Evolutionary conservation across 2,329 filamentous ascomycete genomes (phyloP), one percentile per base, ranked within the genome.

Genomic region (Aspergillus arachidicola): DNA sequence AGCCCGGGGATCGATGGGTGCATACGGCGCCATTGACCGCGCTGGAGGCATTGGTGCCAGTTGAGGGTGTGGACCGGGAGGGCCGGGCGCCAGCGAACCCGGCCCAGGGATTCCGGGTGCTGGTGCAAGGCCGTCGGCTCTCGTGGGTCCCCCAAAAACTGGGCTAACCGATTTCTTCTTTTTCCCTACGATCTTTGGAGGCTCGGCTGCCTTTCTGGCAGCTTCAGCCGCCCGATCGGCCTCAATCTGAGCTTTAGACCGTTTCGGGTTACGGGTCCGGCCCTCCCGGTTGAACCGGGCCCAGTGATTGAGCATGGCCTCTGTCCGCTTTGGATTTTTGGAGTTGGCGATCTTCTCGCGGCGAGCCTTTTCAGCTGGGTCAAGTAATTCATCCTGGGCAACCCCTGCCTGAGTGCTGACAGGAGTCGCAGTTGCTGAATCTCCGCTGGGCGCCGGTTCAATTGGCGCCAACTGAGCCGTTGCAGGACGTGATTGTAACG

Each of bases 251-350:
- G 77, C 78, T 64, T 80, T 80, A 36, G 79, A 79, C 9, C 79
- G 75, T 65, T 81, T 81, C 34, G 79, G 79, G 58, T 80, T 80
- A 38, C 79, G 75, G 23, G 75, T 78, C n/a, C 78, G 75, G 34
- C 79, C 79, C 67, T 79, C 78, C 14, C 72, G 70, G 59, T 80
- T 80, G 70, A 80, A 81, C 28, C 78, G 76, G 23, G 73, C 76
- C 79, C 79, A 81, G 66, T 81, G 79, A 62, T 80, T 77, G 30
- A 81, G 73, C 79, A 81, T 81, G 50, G 79, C 79, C 66, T 80
- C 77, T 10, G 79, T 81, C 32, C 79, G 73, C 62, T 79, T 79
- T 6, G 79, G 79, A 56, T 81, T 80, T 68, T 80, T 80, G 23
- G 79, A 80, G 59, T 80, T 78, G 50, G 73, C 71, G 50, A 81